Percentiles rank a stretch among this genome's conserved stretches.
phyloP scores from a whole-genome alignment of 768 basidiomycete genomes.

The Leccinum truebloodii region DNA sequence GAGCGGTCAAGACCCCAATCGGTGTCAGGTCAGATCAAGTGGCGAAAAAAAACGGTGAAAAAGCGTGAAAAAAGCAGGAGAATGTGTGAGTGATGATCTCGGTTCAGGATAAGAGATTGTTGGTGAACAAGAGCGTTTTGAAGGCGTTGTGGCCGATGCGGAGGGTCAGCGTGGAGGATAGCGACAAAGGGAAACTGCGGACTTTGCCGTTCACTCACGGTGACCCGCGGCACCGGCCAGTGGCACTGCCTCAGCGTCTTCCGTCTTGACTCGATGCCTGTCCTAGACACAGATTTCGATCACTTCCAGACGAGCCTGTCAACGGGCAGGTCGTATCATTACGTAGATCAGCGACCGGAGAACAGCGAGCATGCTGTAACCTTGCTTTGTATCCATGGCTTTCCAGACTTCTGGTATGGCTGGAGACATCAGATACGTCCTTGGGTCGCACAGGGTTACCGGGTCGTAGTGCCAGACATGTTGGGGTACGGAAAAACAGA shows the following conservation, averaged over 20 bases:
- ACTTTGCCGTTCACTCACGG: conserved; percentile 26
- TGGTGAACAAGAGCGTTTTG: conserved; percentile 2
- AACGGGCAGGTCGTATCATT: conserved; percentile 68
- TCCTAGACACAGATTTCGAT: conserved; percentile 15
- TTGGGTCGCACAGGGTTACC: conserved; percentile 62
- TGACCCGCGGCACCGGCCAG: conserved; percentile 26
- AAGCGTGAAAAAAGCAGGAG: conserved; percentile 16
- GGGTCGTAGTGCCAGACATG: conserved; percentile 55
- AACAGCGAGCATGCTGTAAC: conserved; percentile 43
- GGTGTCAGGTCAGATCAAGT: conserved; percentile 23
- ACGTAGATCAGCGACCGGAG: conserved; percentile 65
- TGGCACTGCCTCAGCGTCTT: conserved; percentile 18
- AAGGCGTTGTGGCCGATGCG: conserved; percentile 11
- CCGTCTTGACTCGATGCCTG: conserved; percentile 10
- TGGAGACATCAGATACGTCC: conserved; percentile 76
- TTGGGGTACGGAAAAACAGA: conserved; percentile 67
- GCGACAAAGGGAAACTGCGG: conserved; percentile 34
- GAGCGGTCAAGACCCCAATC: conserved; percentile 26
- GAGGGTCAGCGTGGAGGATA: conserved; percentile 26
- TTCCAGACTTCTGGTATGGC: conserved; percentile 74
- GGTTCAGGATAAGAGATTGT: conserved; percentile 17
- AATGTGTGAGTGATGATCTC: conserved; percentile 12
- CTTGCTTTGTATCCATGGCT: conserved; percentile 77
- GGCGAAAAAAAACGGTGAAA: conserved; percentile 23
- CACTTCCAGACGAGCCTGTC: conserved; percentile 52